phyloP scores from a whole-genome alignment of 2,329 filamentous ascomycete species.

The Corinectria fuckeliana region DNA sequence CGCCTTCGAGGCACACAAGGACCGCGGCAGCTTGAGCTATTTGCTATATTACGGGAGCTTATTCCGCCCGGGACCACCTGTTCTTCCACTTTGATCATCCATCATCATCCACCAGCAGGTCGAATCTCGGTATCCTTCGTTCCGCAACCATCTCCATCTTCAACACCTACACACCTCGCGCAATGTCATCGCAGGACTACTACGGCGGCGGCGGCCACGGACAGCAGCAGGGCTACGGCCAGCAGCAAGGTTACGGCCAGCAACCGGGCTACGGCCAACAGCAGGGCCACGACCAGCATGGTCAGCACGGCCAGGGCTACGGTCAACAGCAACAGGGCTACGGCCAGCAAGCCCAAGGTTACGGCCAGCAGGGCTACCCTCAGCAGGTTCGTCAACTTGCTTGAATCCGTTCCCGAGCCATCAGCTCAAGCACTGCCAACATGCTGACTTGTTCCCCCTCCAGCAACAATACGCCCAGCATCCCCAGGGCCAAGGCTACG shows the following conservation, averaged over 20 bases:
- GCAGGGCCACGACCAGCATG: conserved; percentile 30
- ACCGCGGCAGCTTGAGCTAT: conserved; percentile 5
- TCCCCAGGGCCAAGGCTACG: conserved; percentile 23
- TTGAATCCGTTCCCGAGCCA: background rate
- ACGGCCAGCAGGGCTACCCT: conserved; percentile 30
- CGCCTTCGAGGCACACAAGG: conserved; percentile 21
- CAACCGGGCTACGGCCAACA: conserved; percentile 30
- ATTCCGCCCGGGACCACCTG: background rate
- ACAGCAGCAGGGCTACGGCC: conserved; percentile 34
- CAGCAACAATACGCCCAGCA: conserved; percentile 34
- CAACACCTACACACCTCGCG: background rate
- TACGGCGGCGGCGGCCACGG: conserved; percentile 42
- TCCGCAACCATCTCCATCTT: background rate
- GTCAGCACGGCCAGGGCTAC: conserved; percentile 22
- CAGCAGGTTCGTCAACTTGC: conserved; percentile 23
- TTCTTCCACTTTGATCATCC: conserved; percentile 5
- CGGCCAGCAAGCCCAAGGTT: conserved; percentile 30
- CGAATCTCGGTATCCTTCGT: background rate
- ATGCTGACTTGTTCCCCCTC: background rate
- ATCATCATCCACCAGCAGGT: background rate
- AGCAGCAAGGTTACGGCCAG: conserved; percentile 28
- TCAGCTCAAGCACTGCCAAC: background rate
- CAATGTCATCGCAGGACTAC: conserved; percentile 49
- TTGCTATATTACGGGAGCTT: conserved; percentile 16
- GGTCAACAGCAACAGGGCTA: conserved; percentile 34